These are phyloP conservation scores for Salicornia ramosissima DNA, from an alignment of 148 eudicot species.

Conservation along the genomic window DNA sequence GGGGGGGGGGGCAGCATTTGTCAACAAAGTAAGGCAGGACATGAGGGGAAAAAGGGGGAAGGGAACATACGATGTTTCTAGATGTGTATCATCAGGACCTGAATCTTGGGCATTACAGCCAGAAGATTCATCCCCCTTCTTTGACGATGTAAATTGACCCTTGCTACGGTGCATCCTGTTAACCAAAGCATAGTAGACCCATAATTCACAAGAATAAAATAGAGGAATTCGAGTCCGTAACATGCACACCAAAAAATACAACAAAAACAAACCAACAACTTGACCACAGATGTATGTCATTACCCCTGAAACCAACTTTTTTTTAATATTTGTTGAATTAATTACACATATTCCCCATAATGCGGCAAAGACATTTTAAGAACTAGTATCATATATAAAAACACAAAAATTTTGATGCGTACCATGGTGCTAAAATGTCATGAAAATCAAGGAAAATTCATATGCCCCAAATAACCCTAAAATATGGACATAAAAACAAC, in stretches of 20 bases:
- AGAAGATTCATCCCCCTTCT: constrained; percentile 38
- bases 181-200: constrained; percentile 10
- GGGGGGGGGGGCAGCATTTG: background rate
- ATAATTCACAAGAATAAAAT: background rate
- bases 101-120: constrained; percentile 49
- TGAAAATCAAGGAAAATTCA: no score
- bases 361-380: no score
- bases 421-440: no score
- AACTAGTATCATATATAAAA: no score
- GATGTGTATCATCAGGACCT: constrained; percentile 42
- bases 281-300: background rate
- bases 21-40: background rate
- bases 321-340: no score
- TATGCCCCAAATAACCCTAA: no score
- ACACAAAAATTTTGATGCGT: no score
- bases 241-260: background rate
- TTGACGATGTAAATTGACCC: constrained; percentile 64
- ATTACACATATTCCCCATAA: no score
- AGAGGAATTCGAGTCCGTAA: background rate
- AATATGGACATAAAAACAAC: no score
- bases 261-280: background rate
- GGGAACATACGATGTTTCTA: constrained; percentile 40
- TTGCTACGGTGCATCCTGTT: constrained; percentile 67
- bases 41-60: background rate
- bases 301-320: background rate